phyloP scores from a whole-genome alignment of 805 yeast genomes.

The Naumovozyma castellii region DNA sequence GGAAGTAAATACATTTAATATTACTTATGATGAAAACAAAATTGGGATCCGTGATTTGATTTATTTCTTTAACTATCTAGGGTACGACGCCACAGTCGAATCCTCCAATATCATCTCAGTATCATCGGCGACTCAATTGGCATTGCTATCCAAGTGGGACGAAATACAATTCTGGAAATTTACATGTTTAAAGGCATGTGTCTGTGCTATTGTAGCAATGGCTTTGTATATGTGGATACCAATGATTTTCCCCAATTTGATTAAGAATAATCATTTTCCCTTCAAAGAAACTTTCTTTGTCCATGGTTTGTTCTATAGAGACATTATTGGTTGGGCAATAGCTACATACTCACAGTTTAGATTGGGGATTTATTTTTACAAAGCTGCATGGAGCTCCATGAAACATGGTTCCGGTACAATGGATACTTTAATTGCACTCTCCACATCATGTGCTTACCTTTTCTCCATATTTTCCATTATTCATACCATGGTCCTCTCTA shows the following conservation, averaged over 20 bases:
- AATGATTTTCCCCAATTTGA: conserved; percentile 23
- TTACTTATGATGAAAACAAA: conserved; percentile 41
- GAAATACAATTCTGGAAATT: conserved; percentile 67
- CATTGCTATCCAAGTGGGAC: conserved; percentile 53
- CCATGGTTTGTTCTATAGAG: conserved; percentile 23
- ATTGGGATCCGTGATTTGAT: conserved; percentile 61
- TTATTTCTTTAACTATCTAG: conserved; percentile 40
- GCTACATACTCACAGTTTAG: conserved; percentile 52
- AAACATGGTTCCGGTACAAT: conserved; percentile 70
- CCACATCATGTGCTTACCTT: conserved; percentile 68
- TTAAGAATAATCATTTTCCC: conserved; percentile 29
- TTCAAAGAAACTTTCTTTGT: conserved; percentile 13
- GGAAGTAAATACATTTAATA: conserved; percentile 2
- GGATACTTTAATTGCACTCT: conserved; percentile 82
- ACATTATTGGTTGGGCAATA: conserved; percentile 54
- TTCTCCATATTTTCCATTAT: conserved; percentile 63
- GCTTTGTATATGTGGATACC: conserved; percentile 41
- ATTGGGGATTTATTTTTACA: conserved; percentile 61
- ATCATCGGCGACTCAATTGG: conserved; percentile 44
- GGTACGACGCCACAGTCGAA: conserved; percentile 44
- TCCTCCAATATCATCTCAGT: conserved; percentile 41
- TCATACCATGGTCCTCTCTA: conserved; percentile 32
- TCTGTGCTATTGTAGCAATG: conserved; percentile 57
- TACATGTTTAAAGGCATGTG: conserved; percentile 42
- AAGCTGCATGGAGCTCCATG: conserved; percentile 55